These are phyloP conservation scores for Trametes sanguinea DNA, from an alignment of 768 basidiomycete genomes.

Conservation along the genomic window DNA sequence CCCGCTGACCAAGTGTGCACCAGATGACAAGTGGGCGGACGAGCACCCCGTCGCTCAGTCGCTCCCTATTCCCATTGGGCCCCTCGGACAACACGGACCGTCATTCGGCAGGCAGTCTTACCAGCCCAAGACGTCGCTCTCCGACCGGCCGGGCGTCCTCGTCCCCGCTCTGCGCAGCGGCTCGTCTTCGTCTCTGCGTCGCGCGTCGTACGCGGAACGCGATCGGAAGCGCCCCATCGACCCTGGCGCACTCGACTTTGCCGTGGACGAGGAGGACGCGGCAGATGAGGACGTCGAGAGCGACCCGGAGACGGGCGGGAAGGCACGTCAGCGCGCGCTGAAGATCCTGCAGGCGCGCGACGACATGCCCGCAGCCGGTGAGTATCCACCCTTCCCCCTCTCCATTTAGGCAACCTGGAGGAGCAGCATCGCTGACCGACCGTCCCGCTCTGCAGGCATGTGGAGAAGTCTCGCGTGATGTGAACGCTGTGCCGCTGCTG, in stretches of 20 bases:
- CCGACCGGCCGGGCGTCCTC: slow-evolving; percentile 38
- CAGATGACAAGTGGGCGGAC: slow-evolving; percentile 19
- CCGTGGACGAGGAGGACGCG: slow-evolving; percentile 53
- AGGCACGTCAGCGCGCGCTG: slow-evolving; percentile 53
- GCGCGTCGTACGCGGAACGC: slow-evolving; percentile 66
- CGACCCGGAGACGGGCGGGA: slow-evolving; percentile 47
- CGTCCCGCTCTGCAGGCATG: slow-evolving; percentile 55
- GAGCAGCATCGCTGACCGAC: background rate
- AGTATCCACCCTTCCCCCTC: background rate
- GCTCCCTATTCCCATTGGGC: slow-evolving; percentile 61
- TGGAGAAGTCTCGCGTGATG: slow-evolving; percentile 72
- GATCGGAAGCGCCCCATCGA: slow-evolving; percentile 65
- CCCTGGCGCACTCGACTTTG: slow-evolving; percentile 68
- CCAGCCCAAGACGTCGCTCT: slow-evolving; percentile 50
- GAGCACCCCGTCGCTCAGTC: slow-evolving; percentile 47
- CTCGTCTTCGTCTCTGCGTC: slow-evolving; percentile 56
- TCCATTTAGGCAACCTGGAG: background rate
- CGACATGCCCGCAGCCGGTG: slow-evolving; percentile 51
- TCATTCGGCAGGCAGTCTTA: slow-evolving; percentile 58
- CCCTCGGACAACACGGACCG: slow-evolving; percentile 36
- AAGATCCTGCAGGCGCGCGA: slow-evolving; percentile 72
- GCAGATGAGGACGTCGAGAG: slow-evolving; percentile 37
- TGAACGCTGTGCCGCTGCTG: slow-evolving; percentile 14
- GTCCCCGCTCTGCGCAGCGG: slow-evolving; percentile 32
- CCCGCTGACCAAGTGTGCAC: background rate